phyloP scores from a whole-genome alignment of 2,329 filamentous ascomycete genomes.

The Tetracladium maxilliforme region DNA sequence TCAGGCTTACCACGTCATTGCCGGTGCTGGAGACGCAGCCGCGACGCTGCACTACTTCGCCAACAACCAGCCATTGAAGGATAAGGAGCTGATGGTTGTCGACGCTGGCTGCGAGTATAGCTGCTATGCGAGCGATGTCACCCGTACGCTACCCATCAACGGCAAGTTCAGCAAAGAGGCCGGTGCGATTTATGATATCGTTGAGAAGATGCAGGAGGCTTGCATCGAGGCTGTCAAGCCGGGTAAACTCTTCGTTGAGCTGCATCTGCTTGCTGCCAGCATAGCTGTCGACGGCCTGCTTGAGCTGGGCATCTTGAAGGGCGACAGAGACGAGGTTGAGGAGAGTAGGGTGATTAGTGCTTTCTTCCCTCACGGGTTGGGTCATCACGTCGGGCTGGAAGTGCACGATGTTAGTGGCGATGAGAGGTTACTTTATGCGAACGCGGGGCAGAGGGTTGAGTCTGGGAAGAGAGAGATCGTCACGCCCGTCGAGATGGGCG shows the following conservation, averaged over 20 bases:
- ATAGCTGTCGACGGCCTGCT: conserved; percentile 61
- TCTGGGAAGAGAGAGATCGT: no score
- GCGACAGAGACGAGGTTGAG: conserved; percentile 36
- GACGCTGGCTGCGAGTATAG: conserved; percentile 80
- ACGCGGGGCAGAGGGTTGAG: no score
- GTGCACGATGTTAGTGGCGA: conserved; percentile 42
- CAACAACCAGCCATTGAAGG: conserved; percentile 59
- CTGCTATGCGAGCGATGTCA: conserved; percentile 82
- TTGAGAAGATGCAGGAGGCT: conserved; percentile 65
- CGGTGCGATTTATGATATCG: conserved; percentile 60
- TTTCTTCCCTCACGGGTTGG: conserved; percentile 50
- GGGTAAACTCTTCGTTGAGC: conserved; percentile 53
- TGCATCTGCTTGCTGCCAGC: conserved; percentile 59
- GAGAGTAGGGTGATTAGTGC: conserved; percentile 36
- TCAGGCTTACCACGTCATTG: conserved; percentile 83
- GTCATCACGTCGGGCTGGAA: conserved; percentile 52
- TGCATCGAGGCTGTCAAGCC: conserved; percentile 57
- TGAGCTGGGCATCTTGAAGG: conserved; percentile 55
- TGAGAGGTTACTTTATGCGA: no score
- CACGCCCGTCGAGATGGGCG: no score
- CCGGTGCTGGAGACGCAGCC: conserved; percentile 69
- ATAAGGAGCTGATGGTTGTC: conserved; percentile 62
- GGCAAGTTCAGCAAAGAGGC: conserved; percentile 57
- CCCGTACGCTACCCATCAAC: conserved; percentile 68
- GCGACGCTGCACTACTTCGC: conserved; percentile 74